Conservation (phyloP, 1,139 yeast genomes). For the Debaryomycetaceae sp. region DNA sequence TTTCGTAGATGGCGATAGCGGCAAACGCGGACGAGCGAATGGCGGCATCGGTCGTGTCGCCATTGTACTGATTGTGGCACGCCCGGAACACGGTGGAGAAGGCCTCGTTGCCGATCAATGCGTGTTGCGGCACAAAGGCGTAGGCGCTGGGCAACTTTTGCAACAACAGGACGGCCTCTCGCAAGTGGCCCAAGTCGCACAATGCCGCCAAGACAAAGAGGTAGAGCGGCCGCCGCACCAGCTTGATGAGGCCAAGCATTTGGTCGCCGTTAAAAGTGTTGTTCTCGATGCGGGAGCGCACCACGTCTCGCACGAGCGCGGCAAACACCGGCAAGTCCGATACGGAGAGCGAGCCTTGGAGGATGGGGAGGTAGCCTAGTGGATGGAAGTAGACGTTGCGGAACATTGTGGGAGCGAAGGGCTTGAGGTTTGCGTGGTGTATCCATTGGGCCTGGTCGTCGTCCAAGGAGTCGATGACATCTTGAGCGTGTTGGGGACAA, state of each 20-base stretch:
- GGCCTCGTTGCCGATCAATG: slow-evolving; percentile 11
- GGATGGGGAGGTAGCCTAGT: slow-evolving; percentile 12
- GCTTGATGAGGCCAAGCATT: slow-evolving; percentile 10
- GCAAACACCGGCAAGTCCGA: slow-evolving; percentile 24
- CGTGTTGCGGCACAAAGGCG: slow-evolving; percentile 4
- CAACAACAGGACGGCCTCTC: slow-evolving; percentile 18
- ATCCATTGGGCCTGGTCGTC: slow-evolving; percentile 11
- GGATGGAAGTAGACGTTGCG: slow-evolving; percentile 18
- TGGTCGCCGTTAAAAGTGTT: slow-evolving; percentile 4
- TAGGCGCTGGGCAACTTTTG: slow-evolving; percentile 10
- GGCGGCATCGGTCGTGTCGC: background rate
- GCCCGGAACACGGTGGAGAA: slow-evolving; percentile 9
- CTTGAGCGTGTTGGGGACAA: slow-evolving; percentile 4
- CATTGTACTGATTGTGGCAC: background rate
- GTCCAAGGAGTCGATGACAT: no score
- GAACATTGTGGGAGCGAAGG: slow-evolving; percentile 19
- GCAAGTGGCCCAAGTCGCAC: slow-evolving; percentile 14
- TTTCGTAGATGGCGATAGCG: background rate
- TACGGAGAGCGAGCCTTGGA: slow-evolving; percentile 16
- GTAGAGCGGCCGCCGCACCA: slow-evolving; percentile 16
- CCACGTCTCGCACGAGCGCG: slow-evolving; percentile 10
- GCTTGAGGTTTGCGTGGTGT: slow-evolving; percentile 3
- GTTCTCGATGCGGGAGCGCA: slow-evolving; percentile 7
- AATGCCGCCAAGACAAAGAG: slow-evolving; percentile 18
- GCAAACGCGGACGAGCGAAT: background rate